Evolutionary conservation across 2,329 filamentous ascomycete genomes (phyloP), one percentile per base, ranked within the genome.

Genomic region (Exophiala bonariae): DNA sequence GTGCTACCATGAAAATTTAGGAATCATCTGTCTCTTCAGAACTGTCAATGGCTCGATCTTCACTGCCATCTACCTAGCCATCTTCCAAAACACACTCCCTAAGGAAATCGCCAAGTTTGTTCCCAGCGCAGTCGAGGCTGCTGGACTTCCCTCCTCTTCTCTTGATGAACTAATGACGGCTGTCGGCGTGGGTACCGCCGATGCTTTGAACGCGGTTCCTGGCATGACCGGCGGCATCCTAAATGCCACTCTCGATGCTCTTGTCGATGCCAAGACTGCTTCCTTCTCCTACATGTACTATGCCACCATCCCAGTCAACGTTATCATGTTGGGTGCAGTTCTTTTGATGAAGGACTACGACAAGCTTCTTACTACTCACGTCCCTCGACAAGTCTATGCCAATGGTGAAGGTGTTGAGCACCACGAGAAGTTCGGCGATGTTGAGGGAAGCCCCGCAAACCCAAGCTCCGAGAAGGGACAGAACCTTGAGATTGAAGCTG

Each of bases 261-360:
- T 57, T 4, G 44, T 46, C 14, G 37, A 52, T 18, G 49, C 52
- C 9, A 59, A 59, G 32, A 44, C 56, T 1, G 58, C 43, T 10
- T 48, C 57, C 0, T 61, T 57, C 37, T 34, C 59, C 5, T 61
- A 61, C 20, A 51, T 61, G 2, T 61, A 61, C 39, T 61, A 61
- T 39, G 48, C 50, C 10, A 51, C 56, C 3, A 36, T 61, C 14
- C 56, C 57, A 1, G 45, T 61, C n/a, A 54, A 52, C 11, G 35
- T 38, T 6, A 44, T 56, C 26, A 31, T 42, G 3, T 47, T 61
- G 5, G 45, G 50, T 19, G 58, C 56, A 5, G 47, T 46, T 5
- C 22, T 46, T 10, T 58, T 45, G 18, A 41, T 54, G 36, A 43
- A 49, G 19, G 52, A 60, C 40, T 59, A 57, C 33, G 59, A 61